phyloP scores from a whole-genome alignment of 495 filamentous ascomycete species.

The Penicillium steckii region DNA sequence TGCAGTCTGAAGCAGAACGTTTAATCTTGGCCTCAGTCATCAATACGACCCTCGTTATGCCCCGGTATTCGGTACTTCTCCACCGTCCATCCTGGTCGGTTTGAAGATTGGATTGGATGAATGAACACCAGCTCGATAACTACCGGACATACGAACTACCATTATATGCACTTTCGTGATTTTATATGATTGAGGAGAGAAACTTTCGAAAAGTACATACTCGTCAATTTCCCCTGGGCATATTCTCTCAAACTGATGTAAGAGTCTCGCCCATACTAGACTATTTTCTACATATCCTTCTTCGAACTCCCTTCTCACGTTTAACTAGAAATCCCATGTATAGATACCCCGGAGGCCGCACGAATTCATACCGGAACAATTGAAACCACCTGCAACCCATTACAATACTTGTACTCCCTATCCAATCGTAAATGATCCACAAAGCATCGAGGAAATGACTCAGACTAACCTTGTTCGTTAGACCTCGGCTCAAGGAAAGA shows the following conservation, averaged over 20 bases:
- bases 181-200: not conserved
- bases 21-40: slow-evolving; percentile 17
- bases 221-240: too few relatives aligned
- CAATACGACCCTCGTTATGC: slow-evolving; percentile 23
- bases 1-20: not conserved
- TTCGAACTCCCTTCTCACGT: too few relatives aligned
- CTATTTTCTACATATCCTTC: too few relatives aligned
- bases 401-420: not conserved
- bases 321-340: too few relatives aligned
- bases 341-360: not conserved
- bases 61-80: slow-evolving; percentile 30
- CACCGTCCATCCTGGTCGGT: slow-evolving; percentile 6
- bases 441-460: slow-evolving; percentile 16
- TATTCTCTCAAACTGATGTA: too few relatives aligned
- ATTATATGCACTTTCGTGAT: not conserved
- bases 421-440: slow-evolving; percentile 8
- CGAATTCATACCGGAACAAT: slow-evolving; percentile 10
- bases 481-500: slow-evolving; percentile 23
- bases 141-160: too few relatives aligned
- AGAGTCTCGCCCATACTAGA: too few relatives aligned
- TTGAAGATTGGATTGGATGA: not conserved
- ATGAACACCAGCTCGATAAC: not conserved
- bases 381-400: not conserved
- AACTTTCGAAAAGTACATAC: too few relatives aligned
- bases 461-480: slow-evolving; percentile 21